Evolutionary conservation across 768 basidiomycete genomes (phyloP).

Genomic region (Galerina marginata): DNA sequence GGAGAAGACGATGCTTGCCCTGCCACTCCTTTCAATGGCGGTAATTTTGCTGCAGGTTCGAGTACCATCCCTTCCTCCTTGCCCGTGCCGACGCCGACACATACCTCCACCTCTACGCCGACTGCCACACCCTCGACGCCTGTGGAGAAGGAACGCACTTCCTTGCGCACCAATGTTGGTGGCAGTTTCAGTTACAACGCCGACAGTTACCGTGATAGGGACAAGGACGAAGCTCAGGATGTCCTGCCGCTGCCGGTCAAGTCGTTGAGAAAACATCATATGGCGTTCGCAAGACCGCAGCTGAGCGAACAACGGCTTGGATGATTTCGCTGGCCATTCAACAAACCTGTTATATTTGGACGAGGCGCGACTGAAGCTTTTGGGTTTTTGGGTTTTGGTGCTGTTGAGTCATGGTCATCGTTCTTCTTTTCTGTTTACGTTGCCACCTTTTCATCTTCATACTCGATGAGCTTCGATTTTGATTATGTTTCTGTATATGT

Average conservation of each 20-base stretch:
- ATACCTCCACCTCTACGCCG: too few relatives aligned
- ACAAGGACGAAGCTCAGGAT: conserved; percentile 8
- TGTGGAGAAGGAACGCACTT: not conserved
- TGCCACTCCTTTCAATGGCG: not conserved
- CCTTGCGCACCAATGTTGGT: not conserved
- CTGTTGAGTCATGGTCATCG: too few relatives aligned
- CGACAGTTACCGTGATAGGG: conserved; percentile 9
- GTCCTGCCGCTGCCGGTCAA: conserved; percentile 28
- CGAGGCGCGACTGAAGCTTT: not conserved
- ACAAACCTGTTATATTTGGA: not conserved
- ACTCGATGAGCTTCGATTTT: not conserved
- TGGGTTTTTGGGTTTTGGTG: not conserved
- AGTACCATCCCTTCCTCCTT: too few relatives aligned
- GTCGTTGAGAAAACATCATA: conserved; percentile 29
- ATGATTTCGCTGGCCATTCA: not conserved
- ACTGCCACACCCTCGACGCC: too few relatives aligned
- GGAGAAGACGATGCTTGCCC: conserved; percentile 1
- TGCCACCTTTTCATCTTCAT: not conserved
- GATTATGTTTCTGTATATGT: not conserved
- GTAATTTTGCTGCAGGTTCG: too few relatives aligned
- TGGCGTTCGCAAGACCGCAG: conserved; percentile 16
- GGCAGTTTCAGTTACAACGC: not conserved
- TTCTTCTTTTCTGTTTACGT: too few relatives aligned
- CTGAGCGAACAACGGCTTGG: not conserved
- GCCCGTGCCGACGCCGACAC: too few relatives aligned